Conservation (phyloP, 2,329 filamentous ascomycete species). For the Arthrobotrys conoides region DNA sequence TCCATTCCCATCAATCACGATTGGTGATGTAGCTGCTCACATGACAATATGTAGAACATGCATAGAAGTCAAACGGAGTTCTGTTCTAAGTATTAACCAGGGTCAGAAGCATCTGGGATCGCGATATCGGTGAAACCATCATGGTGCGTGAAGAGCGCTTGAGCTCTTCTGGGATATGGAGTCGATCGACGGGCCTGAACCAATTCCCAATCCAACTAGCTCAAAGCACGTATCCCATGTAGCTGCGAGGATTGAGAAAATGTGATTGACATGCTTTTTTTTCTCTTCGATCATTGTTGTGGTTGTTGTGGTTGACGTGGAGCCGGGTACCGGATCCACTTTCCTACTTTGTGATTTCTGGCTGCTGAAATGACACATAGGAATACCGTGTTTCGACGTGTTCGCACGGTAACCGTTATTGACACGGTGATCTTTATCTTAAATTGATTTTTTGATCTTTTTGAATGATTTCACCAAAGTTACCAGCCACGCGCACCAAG, state of each 20-base stretch:
- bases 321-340: constrained; percentile 3
- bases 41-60: background rate
- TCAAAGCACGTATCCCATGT: background rate
- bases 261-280: background rate
- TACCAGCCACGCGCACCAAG: constrained; percentile 6
- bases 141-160: background rate
- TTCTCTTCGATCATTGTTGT: background rate
- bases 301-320: constrained; percentile 1
- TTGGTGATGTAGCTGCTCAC: background rate
- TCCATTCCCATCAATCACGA: background rate
- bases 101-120: background rate
- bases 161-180: background rate
- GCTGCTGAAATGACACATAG: constrained; percentile 12
- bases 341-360: constrained; percentile 13
- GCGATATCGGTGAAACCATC: background rate
- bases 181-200: background rate
- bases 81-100: background rate
- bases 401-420: background rate
- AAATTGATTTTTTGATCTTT: background rate
- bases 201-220: background rate
- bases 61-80: background rate
- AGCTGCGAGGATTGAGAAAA: constrained; percentile 1
- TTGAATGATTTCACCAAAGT: background rate
- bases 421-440: constrained; percentile 8
- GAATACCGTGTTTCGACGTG: constrained; percentile 8